Percentiles rank a stretch among this genome's conserved stretches.
Conservation (phyloP, 495 filamentous ascomycete species). For the Talaromyces trachyspermus region DNA sequence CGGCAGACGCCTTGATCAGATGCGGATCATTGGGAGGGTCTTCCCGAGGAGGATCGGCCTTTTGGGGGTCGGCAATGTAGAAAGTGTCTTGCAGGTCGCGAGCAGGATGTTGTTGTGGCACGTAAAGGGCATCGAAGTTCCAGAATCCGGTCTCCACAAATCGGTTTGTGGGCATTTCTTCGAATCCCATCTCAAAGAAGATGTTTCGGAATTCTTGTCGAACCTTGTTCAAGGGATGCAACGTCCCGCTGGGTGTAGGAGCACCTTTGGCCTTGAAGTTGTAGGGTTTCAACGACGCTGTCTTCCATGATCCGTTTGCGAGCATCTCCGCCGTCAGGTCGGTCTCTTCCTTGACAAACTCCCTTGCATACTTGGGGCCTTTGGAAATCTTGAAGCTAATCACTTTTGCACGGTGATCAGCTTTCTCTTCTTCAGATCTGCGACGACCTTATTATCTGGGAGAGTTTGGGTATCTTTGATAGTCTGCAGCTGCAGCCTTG, state of each 20-base stretch:
- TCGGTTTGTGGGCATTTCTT: constrained; percentile 46
- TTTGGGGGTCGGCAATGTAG: constrained; percentile 84
- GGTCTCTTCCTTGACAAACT: constrained; percentile 88
- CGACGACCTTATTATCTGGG: constrained; percentile 61
- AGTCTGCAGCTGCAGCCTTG: constrained; percentile 60
- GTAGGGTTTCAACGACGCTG: constrained; percentile 86
- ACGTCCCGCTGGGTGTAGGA: constrained; percentile 66
- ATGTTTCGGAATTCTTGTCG: constrained; percentile 89
- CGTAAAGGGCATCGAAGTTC: constrained; percentile 97
- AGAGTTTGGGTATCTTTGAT: constrained; percentile 62
- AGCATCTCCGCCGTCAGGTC: constrained; percentile 94
- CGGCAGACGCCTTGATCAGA: constrained; percentile 23
- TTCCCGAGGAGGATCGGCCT: constrained; percentile 67
- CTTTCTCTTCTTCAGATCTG: constrained; percentile 84
- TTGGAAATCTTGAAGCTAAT: constrained; percentile 76
- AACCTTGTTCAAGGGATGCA: constrained; percentile 94
- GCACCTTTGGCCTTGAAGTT: constrained; percentile 93
- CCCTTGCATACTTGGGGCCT: constrained; percentile 75
- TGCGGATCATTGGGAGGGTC: constrained; percentile 48
- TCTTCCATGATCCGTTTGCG: constrained; percentile 57
- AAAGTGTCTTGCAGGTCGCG: constrained; percentile 97
- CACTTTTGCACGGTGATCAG: constrained; percentile 73
- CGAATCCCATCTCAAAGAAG: constrained; percentile 76
- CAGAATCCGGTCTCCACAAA: constrained; percentile 97
- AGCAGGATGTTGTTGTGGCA: constrained; percentile 95